Evolutionary conservation across 208 protist genomes (phyloP), one percentile per base, ranked within the genome.

Genomic region (Trichomonas vaginalis): DNA sequence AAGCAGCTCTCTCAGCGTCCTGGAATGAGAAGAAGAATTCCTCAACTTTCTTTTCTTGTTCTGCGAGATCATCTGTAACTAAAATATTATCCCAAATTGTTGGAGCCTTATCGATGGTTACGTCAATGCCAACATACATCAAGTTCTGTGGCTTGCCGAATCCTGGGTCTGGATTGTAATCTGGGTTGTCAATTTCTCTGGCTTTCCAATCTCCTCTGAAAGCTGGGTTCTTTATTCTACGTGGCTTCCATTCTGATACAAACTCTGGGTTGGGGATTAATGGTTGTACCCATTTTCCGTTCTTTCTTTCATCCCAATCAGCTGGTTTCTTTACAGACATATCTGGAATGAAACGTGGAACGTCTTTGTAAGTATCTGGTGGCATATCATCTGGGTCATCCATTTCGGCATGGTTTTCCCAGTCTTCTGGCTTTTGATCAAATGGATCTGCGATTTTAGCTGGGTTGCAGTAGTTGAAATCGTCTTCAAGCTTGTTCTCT

Each of bases 351-450:
- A 86, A 87, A n/a, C 96, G 62, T 70, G 96, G 95, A 46, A 96
- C 46, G 47, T 97, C 96, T 62, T 97, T 96, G 23, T 79, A 96
- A 6, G 37, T 95, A 39, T 96, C 95, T 17, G 97, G 97, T 62
- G 96, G 96, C 3, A 92, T 79, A 83, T 97, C 96, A 61, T 96
- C 51, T 27, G 97, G 97, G 88, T 97, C 97, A 48, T 97, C 96
- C n/a, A 97, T 97, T 47, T 95, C 86, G 21, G 86, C 96, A 21
- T 96, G 96, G 51, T 97, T 97, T 42, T 97, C 96, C 97, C 97
- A 97, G 86, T 97, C 97, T 10, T 37, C 4, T n/a, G 97, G 97
- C 90, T 97, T 97, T 0, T 82, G 17, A 47, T 97, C 96, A 42
- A 96, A 79, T 62, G 97, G 97, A 96, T 97, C 97, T 12, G 86